phyloP scores from a whole-genome alignment of 352 stramenopile genomes.

The Phytophthora cajani region DNA sequence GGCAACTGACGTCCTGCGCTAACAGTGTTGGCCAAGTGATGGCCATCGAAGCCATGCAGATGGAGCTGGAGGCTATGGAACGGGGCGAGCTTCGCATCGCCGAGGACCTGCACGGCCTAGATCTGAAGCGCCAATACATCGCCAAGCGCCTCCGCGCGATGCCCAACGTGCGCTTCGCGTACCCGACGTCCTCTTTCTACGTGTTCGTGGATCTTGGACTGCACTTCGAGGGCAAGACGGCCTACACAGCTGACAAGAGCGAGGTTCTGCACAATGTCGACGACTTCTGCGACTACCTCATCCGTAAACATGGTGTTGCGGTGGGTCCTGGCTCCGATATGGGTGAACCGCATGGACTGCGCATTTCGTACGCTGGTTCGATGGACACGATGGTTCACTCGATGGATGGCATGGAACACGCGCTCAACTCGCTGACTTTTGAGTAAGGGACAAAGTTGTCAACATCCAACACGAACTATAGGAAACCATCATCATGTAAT shows the following conservation, averaged over 20 bases:
- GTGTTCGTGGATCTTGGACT: constrained; percentile 92
- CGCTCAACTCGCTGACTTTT: constrained; percentile 44
- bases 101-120: constrained; percentile 47
- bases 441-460: constrained; percentile 1
- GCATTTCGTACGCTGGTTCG: constrained; percentile 96
- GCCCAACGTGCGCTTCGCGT: constrained; percentile 74
- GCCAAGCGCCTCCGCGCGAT: constrained; percentile 84
- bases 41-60: constrained; percentile 87
- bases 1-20: constrained; percentile 95
- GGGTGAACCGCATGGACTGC: constrained; percentile 90
- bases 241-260: constrained; percentile 33
- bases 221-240: constrained; percentile 69
- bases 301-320: constrained; percentile 91
- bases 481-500: not conserved
- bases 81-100: constrained; percentile 54
- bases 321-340: constrained; percentile 97
- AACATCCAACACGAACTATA: not conserved
- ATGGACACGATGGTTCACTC: constrained; percentile 83
- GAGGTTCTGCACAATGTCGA: constrained; percentile 51
- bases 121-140: constrained; percentile 92
- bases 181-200: constrained; percentile 96
- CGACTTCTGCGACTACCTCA: constrained; percentile 92
- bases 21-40: constrained; percentile 93
- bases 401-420: constrained; percentile 66
- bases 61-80: constrained; percentile 71